Conservation (phyloP, 2,329 filamentous ascomycete species). For the Rutstroemia sydowiana region DNA sequence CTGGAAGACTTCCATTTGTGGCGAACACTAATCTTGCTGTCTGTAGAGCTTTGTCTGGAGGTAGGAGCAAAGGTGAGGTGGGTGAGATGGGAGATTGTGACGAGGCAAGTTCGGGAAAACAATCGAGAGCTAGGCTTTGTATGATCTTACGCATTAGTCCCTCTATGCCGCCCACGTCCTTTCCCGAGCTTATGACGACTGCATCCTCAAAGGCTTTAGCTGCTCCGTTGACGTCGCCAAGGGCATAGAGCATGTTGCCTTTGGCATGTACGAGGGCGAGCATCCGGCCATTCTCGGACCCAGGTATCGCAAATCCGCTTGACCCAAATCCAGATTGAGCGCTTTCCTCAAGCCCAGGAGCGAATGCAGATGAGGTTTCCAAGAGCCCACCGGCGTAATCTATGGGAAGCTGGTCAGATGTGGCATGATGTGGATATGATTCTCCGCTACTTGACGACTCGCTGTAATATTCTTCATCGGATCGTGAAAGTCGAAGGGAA, state of each 20-base stretch:
- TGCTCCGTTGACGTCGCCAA: constrained; percentile 74
- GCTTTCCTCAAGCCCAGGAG: constrained; percentile 13
- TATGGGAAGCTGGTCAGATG: constrained; percentile 24
- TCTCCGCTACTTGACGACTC: constrained; percentile 48
- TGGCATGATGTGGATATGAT: constrained; percentile 17
- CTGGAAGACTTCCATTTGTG: constrained; percentile 67
- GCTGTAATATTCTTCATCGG: constrained; percentile 46
- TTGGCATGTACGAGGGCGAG: constrained; percentile 93
- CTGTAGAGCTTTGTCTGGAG: constrained; percentile 74
- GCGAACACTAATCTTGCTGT: constrained; percentile 81
- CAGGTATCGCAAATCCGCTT: constrained; percentile 79
- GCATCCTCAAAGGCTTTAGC: constrained; percentile 92
- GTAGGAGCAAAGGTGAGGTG: constrained; percentile 60
- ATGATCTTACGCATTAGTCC: constrained; percentile 75
- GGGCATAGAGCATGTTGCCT: constrained; percentile 92
- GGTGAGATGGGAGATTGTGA: constrained; percentile 2
- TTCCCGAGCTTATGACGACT: constrained; percentile 78
- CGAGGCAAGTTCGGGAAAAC: constrained; percentile 27
- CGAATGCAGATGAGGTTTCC: constrained; percentile 11
- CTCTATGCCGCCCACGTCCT: constrained; percentile 61
- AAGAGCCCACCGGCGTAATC: constrained; percentile 27
- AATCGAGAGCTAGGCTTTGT: constrained; percentile 51
- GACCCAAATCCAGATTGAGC: constrained; percentile 51
- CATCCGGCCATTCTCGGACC: constrained; percentile 84
- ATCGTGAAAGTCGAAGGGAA: constrained; percentile 48